Evolutionary conservation across 2,329 filamentous ascomycete genomes (phyloP), one percentile per base, ranked within the genome.

Genomic region (Stagonosporopsis tanaceti): DNA sequence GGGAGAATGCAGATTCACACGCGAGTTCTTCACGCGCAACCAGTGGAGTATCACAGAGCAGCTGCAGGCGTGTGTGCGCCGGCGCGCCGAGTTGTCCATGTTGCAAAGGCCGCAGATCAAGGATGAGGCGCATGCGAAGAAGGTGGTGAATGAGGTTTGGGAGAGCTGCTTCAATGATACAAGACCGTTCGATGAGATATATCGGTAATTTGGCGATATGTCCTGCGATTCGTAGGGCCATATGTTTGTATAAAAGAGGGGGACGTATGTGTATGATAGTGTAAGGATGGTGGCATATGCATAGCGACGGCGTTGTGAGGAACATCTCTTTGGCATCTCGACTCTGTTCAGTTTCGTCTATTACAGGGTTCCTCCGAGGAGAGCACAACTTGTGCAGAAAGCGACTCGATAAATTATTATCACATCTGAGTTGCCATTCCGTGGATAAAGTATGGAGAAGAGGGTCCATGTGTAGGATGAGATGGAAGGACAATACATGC

Each of bases 131-230:
- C 91, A 98, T 66, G 95, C 95, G 4, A 85, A 87, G 48, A 92
- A 90, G 79, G 88, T 96, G 25, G 92, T 99, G 56, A 95, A 98
- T 77, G 89, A 96, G 77, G 95, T 99, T n/a, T 99, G 94, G 92
- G 93, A 97, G 66, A 97, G 93, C 69, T 99, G 95, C 77, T 99
- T 96, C 76, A 82, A 86, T 48, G 95, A 99, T 78, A 98, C 94
- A 4, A 84, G 95, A 71, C 95, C 95, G 2, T 99, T 99, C 78
- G 93, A 98, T 76, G 94, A 98, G 76, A 93, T 99, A 50, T 99
- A 97, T 77, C 88, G 92, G 76, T 94, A 9, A 47, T 24, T 1
- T 2, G 5, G 9, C 15, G 20, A 20, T 20, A 20, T 20, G 20
- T 20, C 20, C 20, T 20, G 20, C 3, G 27, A 9, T 12, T n/a